Evolutionary conservation across 1,139 yeast species (phyloP), one percentile per base, ranked within the genome.

Genomic region (Protomyces pachydermus): DNA sequence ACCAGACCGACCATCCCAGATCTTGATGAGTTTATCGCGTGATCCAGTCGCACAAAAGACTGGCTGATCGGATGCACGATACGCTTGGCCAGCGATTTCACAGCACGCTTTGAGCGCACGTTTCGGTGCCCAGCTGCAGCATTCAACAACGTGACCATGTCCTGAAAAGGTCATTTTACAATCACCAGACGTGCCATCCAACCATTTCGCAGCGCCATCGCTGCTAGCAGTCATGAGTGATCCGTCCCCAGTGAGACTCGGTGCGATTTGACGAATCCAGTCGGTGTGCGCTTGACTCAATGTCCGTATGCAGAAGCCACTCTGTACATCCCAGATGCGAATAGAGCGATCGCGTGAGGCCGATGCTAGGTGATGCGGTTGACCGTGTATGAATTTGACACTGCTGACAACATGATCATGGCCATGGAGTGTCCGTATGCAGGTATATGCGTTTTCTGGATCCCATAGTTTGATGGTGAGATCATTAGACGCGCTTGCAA

Each of bases 401-500:
- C 84, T 78, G 0, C 96, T 87, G 0, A 91, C 84, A 1, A 95
- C 85, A 74, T 91, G 97, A 68, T 91, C 96, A 74, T 91, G 98
- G n/a, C 97, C 97, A 0, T 85, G 77, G 23, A 91, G 76, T 0
- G 91, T 85, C 56, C 90, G 79, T 2, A 84, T 74, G 60, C 86
- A 85, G 56, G 80, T 79, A 70, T 82, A 82, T 4, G 78, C 76
- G 23, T 78, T 74, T 9, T 79, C 74, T 1, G 82, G 80, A 70
- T 84, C 86, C 91, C 93, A 88, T 1, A 88, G 76, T 71, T 87
- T 86, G 67, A 89, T 81, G 20, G 84, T 78, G 64, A 90, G 75
- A 73, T 91, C 98, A 0, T 91, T 81, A 0, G 95, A 86, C 70
- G 91, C 84, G 2, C 89, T 80, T 5, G 89, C 83, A 39, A 68